A percentile compares a stretch with the other conserved stretches of the same genome.
Conservation (phyloP, 164 flowering plant genomes). For the Stephania cephalantha region DNA sequence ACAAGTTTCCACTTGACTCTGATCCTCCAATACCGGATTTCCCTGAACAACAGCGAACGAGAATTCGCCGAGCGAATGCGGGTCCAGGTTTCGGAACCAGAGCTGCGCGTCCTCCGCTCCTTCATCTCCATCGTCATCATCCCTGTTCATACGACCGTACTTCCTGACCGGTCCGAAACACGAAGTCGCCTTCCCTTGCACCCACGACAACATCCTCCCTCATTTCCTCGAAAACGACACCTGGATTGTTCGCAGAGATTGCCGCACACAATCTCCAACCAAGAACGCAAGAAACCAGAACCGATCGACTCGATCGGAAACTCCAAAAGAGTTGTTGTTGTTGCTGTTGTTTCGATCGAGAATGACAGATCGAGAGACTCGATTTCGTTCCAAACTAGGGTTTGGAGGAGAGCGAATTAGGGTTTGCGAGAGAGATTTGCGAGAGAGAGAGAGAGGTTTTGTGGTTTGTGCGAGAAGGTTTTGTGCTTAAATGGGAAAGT, state of each 20-base stretch:
- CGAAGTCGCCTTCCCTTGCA: constrained; percentile 42
- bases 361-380: not conserved
- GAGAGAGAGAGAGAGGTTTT: constrained; percentile 11
- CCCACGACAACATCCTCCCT: constrained; percentile 80
- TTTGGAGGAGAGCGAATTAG: not conserved
- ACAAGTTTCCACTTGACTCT: constrained; percentile 70
- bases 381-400: not conserved
- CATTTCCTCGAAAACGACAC: constrained; percentile 46
- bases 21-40: constrained; percentile 65
- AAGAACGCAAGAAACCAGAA: not conserved
- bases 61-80: constrained; percentile 58
- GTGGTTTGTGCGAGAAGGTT: not conserved
- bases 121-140: constrained; percentile 26
- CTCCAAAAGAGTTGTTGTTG: no score
- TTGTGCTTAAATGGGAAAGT: constrained; percentile 16
- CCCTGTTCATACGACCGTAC: constrained; percentile 73
- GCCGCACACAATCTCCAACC: not conserved
- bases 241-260: constrained; percentile 5
- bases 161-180: constrained; percentile 53
- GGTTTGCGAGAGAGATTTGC: not conserved
- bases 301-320: not conserved
- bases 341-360: not conserved
- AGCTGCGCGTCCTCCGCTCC: constrained; percentile 33
- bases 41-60: constrained; percentile 76
- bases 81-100: constrained; percentile 59